Percentiles rank a stretch among this genome's conserved stretches.
Evolutionary conservation across 139 green algal genomes (phyloP).

Genomic region (Raphidocelis subcapitata): DNA sequence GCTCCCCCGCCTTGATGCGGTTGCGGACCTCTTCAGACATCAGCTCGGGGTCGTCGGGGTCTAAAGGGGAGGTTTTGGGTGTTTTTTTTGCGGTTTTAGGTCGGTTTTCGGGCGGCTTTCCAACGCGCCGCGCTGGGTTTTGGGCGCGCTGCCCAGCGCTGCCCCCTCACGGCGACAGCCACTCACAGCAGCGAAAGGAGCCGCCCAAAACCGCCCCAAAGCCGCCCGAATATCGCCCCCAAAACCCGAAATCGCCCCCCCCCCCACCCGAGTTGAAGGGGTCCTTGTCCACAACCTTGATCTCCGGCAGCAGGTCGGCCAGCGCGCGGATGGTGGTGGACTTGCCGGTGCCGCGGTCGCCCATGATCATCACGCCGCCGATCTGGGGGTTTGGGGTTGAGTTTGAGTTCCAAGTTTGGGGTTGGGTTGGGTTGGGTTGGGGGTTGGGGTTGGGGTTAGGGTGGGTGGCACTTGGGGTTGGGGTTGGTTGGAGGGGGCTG

Average conservation of each 20-base stretch:
- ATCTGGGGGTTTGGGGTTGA: constrained; percentile 88
- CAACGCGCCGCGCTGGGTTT: too few relatives aligned
- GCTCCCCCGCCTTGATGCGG: constrained; percentile 52
- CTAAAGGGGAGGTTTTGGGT: constrained; percentile 12
- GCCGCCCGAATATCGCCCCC: too few relatives aligned
- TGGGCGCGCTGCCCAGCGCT: too few relatives aligned
- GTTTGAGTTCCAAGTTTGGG: constrained; percentile 79
- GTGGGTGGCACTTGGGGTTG: too few relatives aligned
- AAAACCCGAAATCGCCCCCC: neutral
- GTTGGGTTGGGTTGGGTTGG: too few relatives aligned
- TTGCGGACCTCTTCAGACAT: constrained; percentile 69
- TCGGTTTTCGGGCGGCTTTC: too few relatives aligned
- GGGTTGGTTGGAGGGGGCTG: too few relatives aligned
- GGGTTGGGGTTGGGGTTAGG: too few relatives aligned
- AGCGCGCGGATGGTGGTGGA: constrained; percentile 78
- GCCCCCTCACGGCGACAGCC: too few relatives aligned
- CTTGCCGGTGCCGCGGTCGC: constrained; percentile 90
- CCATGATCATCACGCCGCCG: constrained; percentile 94
- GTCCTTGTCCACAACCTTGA: constrained; percentile 85
- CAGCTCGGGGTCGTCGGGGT: constrained; percentile 74
- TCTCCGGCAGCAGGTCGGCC: constrained; percentile 84
- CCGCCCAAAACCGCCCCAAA: too few relatives aligned
- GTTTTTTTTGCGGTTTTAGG: too few relatives aligned
- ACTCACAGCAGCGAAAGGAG: too few relatives aligned
- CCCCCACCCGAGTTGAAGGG: constrained; percentile 80